Percentiles rank a stretch among this genome's conserved stretches.
phyloP scores from a whole-genome alignment of 2,329 filamentous ascomycete genomes.

The Ophiostoma piceae region DNA sequence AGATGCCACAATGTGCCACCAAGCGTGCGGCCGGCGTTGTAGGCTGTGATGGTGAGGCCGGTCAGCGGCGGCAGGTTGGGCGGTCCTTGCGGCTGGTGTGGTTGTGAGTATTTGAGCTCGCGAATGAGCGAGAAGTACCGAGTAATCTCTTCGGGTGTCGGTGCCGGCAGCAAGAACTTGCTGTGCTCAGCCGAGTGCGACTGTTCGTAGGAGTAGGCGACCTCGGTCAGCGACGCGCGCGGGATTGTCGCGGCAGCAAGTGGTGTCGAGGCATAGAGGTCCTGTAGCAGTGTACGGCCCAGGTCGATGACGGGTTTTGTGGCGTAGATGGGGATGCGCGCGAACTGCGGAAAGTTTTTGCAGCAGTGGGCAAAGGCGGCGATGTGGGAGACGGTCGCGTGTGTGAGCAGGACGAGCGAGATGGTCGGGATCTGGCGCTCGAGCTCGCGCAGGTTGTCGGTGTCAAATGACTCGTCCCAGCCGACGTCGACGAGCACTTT shows the following conservation, averaged over 20 bases:
- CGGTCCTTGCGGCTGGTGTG: conserved; percentile 81
- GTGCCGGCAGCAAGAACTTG: conserved; percentile 58
- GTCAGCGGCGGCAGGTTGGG: conserved; percentile 85
- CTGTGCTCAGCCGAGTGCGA: conserved; percentile 47
- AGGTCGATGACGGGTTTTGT: conserved; percentile 90
- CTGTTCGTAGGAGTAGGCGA: conserved; percentile 51
- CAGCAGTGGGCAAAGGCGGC: conserved; percentile 95
- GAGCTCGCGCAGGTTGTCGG: conserved; percentile 73
- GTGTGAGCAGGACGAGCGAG: conserved; percentile 88
- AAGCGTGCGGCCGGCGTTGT: conserved; percentile 91
- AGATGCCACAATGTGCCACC: conserved; percentile 99
- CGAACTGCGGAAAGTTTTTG: conserved; percentile 90
- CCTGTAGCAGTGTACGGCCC: conserved; percentile 82
- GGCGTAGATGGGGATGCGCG: conserved; percentile 87
- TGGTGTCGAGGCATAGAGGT: conserved; percentile 85
- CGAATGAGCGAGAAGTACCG: conserved; percentile 88
- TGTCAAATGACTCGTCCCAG: conserved; percentile 90
- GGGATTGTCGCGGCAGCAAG: conserved; percentile 82
- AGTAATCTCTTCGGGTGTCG: conserved; percentile 81
- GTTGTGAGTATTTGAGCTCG: conserved; percentile 92
- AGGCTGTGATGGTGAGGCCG: conserved; percentile 89
- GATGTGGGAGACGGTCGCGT: conserved; percentile 85
- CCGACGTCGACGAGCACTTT: conserved; percentile 93
- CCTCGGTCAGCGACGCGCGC: conserved; percentile 63
- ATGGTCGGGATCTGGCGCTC: conserved; percentile 90